These are phyloP conservation scores for Arthrobotrys entomopaga DNA, from an alignment of 2,329 filamentous ascomycete genomes.

Conservation along the genomic window DNA sequence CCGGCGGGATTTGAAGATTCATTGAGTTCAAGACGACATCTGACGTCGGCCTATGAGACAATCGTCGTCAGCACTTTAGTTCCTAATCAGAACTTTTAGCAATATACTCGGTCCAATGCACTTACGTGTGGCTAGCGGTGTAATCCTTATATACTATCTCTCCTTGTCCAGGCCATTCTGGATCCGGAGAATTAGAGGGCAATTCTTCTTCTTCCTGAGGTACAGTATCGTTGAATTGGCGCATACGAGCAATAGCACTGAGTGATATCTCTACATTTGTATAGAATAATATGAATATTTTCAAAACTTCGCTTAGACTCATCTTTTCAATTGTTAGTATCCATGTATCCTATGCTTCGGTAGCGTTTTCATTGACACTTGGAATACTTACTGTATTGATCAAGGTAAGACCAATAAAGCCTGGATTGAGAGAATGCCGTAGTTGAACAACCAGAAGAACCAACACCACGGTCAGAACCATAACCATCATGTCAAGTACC, in stretches of 20 bases:
- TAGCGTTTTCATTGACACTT: too few relatives aligned
- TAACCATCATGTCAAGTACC: constrained; percentile 62
- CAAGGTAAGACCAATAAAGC: constrained; percentile 60
- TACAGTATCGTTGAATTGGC: constrained; percentile 14
- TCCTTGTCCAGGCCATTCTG: constrained; percentile 13
- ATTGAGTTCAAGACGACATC: constrained; percentile 27
- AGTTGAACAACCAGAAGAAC: constrained; percentile 61
- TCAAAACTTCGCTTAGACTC: constrained; percentile 58
- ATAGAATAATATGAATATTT: constrained; percentile 58
- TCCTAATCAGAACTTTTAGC: too few relatives aligned
- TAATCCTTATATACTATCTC: constrained; percentile 24
- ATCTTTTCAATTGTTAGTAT: constrained; percentile 17
- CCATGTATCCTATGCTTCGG: too few relatives aligned
- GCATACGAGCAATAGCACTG: constrained; percentile 59
- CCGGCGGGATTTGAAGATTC: constrained; percentile 3
- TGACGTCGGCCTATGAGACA: constrained; percentile 7
- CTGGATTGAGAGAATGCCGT: constrained; percentile 58
- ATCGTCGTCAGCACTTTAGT: too few relatives aligned
- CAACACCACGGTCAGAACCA: constrained; percentile 61
- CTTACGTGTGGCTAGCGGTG: constrained; percentile 38
- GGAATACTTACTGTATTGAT: constrained; percentile 59
- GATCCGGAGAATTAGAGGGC: neutral
- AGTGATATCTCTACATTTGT: constrained; percentile 60
- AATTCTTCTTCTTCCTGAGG: constrained; percentile 10
- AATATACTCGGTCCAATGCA: neutral